Evolutionary conservation across 805 yeast species (phyloP).

Genomic region (Cyberlindnera bimundalis): DNA sequence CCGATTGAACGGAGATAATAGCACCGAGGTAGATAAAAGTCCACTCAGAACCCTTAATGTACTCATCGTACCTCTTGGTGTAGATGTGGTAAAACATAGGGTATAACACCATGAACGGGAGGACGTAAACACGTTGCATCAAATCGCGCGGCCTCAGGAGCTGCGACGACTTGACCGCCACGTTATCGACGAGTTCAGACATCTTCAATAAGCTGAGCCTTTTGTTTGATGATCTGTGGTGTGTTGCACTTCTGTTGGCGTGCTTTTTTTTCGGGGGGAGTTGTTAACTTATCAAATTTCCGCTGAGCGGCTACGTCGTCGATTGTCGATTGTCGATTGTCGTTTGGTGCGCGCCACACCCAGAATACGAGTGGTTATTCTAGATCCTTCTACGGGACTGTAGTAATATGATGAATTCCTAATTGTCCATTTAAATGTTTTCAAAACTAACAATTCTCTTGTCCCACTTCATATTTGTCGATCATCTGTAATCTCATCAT

Average conservation of each 20-base stretch:
- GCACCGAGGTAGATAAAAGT: slow-evolving; percentile 83
- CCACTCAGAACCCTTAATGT: slow-evolving; percentile 92
- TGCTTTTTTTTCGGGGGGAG: too few species aligned
- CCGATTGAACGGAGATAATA: slow-evolving; percentile 65
- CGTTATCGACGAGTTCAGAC: slow-evolving; percentile 58
- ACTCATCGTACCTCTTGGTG: slow-evolving; percentile 64
- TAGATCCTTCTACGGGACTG: too few species aligned
- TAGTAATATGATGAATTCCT: too few species aligned
- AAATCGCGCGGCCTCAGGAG: slow-evolving; percentile 67
- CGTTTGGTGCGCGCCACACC: slow-evolving; percentile 1
- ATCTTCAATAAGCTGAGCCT: background rate
- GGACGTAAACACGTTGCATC: slow-evolving; percentile 66
- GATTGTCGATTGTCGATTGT: background rate
- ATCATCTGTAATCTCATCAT: slow-evolving; percentile 37
- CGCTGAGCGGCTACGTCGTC: slow-evolving; percentile 1
- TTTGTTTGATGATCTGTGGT: background rate
- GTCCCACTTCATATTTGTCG: background rate
- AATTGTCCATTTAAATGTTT: too few species aligned
- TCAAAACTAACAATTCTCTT: too few species aligned
- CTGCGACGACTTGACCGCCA: slow-evolving; percentile 68
- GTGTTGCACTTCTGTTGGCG: too few species aligned
- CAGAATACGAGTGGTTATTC: too few species aligned
- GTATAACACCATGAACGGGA: slow-evolving; percentile 78
- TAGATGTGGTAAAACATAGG: slow-evolving; percentile 71
- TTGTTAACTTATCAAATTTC: background rate